Evolutionary conservation across 345 rosid genomes (phyloP).

Genomic region (Melaleuca alternifolia): DNA sequence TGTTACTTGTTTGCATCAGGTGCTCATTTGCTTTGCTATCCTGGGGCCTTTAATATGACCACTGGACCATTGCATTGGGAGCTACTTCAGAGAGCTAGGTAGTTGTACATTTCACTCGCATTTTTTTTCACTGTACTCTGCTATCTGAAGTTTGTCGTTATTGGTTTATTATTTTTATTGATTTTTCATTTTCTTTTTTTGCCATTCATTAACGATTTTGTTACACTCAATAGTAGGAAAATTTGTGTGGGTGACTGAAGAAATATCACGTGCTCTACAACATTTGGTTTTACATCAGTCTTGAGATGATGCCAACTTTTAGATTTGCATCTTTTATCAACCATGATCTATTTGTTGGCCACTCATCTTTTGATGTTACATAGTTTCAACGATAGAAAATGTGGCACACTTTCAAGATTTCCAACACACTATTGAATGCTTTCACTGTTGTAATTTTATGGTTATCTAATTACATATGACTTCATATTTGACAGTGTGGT

Average conservation of each 20-base stretch:
- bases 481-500: background rate
- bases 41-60: conserved; percentile 97
- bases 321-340: background rate
- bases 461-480: background rate
- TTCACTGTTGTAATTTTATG: background rate
- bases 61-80: conserved; percentile 97
- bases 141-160: background rate
- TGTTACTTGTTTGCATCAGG: conserved; percentile 27
- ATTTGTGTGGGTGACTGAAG: background rate
- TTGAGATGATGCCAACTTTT: background rate
- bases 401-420: background rate
- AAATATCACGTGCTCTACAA: background rate
- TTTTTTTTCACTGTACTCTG: background rate
- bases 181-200: background rate
- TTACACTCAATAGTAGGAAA: background rate
- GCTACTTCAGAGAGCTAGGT: conserved; percentile 84
- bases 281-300: background rate
- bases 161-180: background rate
- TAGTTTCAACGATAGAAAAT: background rate
- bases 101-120: background rate
- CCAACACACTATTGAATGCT: background rate
- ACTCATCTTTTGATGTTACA: background rate
- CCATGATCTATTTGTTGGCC: background rate
- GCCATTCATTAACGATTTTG: background rate
- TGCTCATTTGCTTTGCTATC: conserved; percentile 91